Base-by-base conservation (phyloP, 1,284 basidiomycete genomes). In the Laetiporus sulphureus region DNA sequence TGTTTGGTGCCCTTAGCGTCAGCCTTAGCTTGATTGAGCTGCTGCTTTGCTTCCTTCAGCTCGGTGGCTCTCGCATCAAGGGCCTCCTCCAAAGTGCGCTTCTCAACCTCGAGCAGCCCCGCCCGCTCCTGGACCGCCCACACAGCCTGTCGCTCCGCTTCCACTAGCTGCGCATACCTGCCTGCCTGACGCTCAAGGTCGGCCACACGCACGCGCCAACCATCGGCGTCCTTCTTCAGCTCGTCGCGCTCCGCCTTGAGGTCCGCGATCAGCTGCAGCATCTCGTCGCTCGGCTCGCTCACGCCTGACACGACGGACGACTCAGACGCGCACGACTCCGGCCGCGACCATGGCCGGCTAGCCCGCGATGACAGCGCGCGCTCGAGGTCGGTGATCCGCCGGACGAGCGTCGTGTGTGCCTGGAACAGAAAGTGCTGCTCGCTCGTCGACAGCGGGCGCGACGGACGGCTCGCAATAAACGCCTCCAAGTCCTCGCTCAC, bases 371-470 rank as follows among this genome's bases (percentile, higher is more conserved):
- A 73, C 30, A 90, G 64, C 13, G 80, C 77, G 45, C 75, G 75
- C 59, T 90, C 85, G 48, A 90, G 68, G 53, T 87, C 84, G 41
- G 79, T 77, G 61, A 89, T 88, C 47, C 86, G 79, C 51, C 79
- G 73, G 47, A 89, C 71, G 47, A 90, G 77, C 38, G 85, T 74
- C 48, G 83, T 77, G 65, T 90, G 86, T 45, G 81, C 83, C 57
- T 84, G 82, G 62, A 81, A 77, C 59, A 87, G 72, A 76, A 89
- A 89, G 68, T 86, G 77, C 53, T 87, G 83, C 62, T 88, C 86
- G 56, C 73, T 80, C 38, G 68, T 57, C 16, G 69, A 66, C 32
- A 84, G 73, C 34, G 80, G 75, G 38, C 77, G 72, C 10, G 63
- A 60, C 20, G 54, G 46, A 27, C 48, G 46, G 10, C 44, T 50